Evolutionary conservation across 441 rosid species (phyloP).

Genomic region (Cnidoscolus chayamansa): DNA sequence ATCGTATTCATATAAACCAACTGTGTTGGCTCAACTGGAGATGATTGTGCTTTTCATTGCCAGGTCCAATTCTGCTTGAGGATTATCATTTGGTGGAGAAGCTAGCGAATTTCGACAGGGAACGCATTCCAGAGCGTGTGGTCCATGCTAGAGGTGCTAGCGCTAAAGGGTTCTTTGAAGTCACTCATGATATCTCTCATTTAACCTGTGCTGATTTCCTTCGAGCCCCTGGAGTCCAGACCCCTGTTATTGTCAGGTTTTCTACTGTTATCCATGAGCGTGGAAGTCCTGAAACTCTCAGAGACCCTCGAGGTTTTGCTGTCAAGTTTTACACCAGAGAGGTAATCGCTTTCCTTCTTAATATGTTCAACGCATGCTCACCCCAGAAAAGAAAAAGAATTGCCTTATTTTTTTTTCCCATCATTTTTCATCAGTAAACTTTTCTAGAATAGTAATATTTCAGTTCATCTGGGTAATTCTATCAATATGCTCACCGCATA

Average conservation of each 20-base stretch:
- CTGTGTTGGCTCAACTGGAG: not conserved
- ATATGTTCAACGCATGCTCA: too few species aligned
- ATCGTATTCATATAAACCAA: not conserved
- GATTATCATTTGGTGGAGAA: slow-evolving; percentile 92
- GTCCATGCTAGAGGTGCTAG: slow-evolving; percentile 98
- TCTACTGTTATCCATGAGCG: slow-evolving; percentile 90
- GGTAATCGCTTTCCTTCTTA: slow-evolving; percentile 33
- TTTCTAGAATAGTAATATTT: not conserved
- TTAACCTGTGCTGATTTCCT: slow-evolving; percentile 93
- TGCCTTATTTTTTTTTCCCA: too few species aligned
- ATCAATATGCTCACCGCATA: not conserved
- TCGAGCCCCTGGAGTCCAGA: slow-evolving; percentile 89
- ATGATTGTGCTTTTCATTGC: slow-evolving; percentile 5
- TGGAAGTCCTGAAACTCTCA: slow-evolving; percentile 89
- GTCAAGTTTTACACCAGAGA: slow-evolving; percentile 97
- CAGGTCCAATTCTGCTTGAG: slow-evolving; percentile 91
- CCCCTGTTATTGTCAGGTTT: slow-evolving; percentile 85
- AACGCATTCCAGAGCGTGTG: slow-evolving; percentile 92
- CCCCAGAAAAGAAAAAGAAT: too few species aligned
- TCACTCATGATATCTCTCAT: slow-evolving; percentile 59
- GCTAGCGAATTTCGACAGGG: slow-evolving; percentile 89
- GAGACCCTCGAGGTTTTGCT: slow-evolving; percentile 97
- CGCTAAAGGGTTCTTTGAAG: slow-evolving; percentile 64
- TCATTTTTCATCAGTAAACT: too few species aligned
- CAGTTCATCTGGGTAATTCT: not conserved